Base-by-base conservation (phyloP, 1,284 basidiomycete species). In the Ceratobasidium theobromae region DNA sequence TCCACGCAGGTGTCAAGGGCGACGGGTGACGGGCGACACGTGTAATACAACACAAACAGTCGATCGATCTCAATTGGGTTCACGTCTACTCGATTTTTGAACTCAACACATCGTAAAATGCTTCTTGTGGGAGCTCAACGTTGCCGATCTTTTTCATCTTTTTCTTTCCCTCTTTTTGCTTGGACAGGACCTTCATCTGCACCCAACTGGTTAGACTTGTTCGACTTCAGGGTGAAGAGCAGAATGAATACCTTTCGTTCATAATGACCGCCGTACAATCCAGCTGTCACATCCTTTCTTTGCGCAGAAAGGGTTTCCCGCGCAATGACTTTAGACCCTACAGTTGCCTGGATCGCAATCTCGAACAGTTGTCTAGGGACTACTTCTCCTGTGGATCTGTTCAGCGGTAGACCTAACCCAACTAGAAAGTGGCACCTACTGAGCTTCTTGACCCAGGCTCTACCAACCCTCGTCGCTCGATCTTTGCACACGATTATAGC, bases 291-390 rank as follows among this genome's bases (percentile, higher is more conserved):
- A 72, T 99, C 96, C 66, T 96, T 94, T 38, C 94, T 85, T 74
- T 93, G 79, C 0, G 95, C 93, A 35, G 89, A 89, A 51, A 98
- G 76, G 1, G 87, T 95, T 75, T 97, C 95, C 53, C 95, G 84
- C 3, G 96, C 93, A 54, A 98, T 85, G 64, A 98, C 85, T 71
- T 89, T 93, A 71, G 84, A 86, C 5, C 95, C 95, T 18, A 98
- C 81, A 1, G 85, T 86, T 54, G 90, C 93, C 74, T 95, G 93
- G 64, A 96, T 94, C 0, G 92, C 89, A 12, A 98, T 88, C 75
- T 98, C 96, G 74, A 96, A 98, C 66, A 96, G 79, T 75, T 98
- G 96, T 51, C 91, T 82, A 16, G 95, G 95, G 38, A 98, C 90
- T 16, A 96, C 91, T 72, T 91, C 89, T 77, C 89, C 91, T 94